Conservation (phyloP, 2,329 filamentous ascomycete genomes). For the Cordyceps pruinosa region DNA sequence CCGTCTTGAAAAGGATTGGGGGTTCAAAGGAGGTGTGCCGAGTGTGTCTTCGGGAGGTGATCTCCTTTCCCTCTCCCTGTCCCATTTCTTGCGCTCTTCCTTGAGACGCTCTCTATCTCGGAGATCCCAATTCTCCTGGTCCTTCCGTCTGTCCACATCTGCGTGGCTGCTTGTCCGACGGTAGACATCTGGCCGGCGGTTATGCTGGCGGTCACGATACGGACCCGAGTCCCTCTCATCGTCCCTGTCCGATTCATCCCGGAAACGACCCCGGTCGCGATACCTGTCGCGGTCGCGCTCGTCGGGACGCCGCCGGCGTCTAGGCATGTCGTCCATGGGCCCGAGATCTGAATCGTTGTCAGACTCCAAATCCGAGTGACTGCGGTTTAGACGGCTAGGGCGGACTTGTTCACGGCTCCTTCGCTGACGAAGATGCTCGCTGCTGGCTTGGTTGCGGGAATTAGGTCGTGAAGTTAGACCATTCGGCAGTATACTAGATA, state of each 20-base stretch:
- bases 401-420: slow-evolving; percentile 35
- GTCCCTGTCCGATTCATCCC: slow-evolving; percentile 25
- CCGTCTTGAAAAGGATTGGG: slow-evolving; percentile 27
- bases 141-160: slow-evolving; percentile 38
- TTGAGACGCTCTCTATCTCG: slow-evolving; percentile 26
- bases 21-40: slow-evolving; percentile 24
- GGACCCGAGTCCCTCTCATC: slow-evolving; percentile 25
- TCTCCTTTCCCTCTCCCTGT: slow-evolving; percentile 24
- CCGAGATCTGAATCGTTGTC: slow-evolving; percentile 29
- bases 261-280: slow-evolving; percentile 26
- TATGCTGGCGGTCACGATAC: slow-evolving; percentile 28
- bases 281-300: slow-evolving; percentile 33
- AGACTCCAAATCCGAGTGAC: slow-evolving; percentile 35
- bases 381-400: slow-evolving; percentile 33
- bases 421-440: slow-evolving; percentile 25
- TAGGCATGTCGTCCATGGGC: slow-evolving; percentile 26
- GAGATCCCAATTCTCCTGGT: slow-evolving; percentile 28
- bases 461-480: slow-evolving; percentile 28
- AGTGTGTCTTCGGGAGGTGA: slow-evolving; percentile 24
- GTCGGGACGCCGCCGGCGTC: slow-evolving; percentile 27
- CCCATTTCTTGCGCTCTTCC: slow-evolving; percentile 29
- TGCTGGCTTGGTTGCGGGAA: slow-evolving; percentile 25
- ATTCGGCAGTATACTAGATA: slow-evolving; percentile 37
- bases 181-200: slow-evolving; percentile 33
- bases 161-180: slow-evolving; percentile 44